These are phyloP conservation scores for Hyaloperonospora brassicae DNA, from an alignment of 352 stramenopile species.

Conservation along the genomic window DNA sequence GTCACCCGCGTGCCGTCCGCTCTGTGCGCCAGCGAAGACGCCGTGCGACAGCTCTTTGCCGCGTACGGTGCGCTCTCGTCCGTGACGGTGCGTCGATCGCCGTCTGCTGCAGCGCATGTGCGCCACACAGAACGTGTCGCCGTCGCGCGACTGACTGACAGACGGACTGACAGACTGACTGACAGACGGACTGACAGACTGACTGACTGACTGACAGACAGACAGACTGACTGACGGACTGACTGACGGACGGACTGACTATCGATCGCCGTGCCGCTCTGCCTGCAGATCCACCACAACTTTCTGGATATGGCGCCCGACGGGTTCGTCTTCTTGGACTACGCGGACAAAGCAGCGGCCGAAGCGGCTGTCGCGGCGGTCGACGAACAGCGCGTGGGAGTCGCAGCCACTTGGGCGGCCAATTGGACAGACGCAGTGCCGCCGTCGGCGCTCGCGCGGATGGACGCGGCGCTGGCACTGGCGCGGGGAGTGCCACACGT, in stretches of 20 bases:
- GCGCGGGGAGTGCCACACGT: slow-evolving; percentile 23
- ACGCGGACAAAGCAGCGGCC: slow-evolving; percentile 30
- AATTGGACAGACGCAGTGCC: slow-evolving; percentile 10
- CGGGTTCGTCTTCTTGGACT: slow-evolving; percentile 67
- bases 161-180: too few species aligned
- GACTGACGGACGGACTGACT: too few species aligned
- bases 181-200: too few species aligned
- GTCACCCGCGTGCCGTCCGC: slow-evolving; percentile 45
- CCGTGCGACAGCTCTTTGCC: slow-evolving; percentile 39
- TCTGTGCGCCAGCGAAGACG: slow-evolving; percentile 48
- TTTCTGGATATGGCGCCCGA: slow-evolving; percentile 46
- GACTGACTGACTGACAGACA: too few species aligned
- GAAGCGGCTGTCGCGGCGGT: slow-evolving; percentile 33
- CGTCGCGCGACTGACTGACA: too few species aligned
- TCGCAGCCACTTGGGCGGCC: slow-evolving; percentile 9
- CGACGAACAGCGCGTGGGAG: slow-evolving; percentile 14
- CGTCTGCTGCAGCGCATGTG: too few species aligned
- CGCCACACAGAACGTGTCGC: too few species aligned
- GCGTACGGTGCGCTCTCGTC: slow-evolving; percentile 40
- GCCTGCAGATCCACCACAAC: slow-evolving; percentile 53
- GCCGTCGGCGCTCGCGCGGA: slow-evolving; percentile 21
- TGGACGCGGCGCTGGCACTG: slow-evolving; percentile 43
- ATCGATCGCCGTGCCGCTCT: too few species aligned
- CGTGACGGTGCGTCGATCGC: slow-evolving; percentile 30
- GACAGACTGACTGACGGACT: too few species aligned